Evolutionary conservation across 768 basidiomycete species (phyloP).

Genomic region (Pleurotus djamor): DNA sequence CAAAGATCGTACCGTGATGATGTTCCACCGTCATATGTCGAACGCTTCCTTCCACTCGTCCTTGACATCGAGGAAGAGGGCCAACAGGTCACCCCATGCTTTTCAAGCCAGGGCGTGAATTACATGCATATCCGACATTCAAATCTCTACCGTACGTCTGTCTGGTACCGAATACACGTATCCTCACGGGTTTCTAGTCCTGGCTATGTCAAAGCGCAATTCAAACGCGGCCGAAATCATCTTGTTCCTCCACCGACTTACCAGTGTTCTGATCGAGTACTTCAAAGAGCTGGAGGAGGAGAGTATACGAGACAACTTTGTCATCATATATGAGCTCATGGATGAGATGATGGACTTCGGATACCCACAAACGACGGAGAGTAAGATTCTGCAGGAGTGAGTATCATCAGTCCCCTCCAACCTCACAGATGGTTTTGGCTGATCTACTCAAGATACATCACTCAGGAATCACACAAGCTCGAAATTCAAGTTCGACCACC

Average conservation of each 20-base stretch:
- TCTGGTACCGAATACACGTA: background rate
- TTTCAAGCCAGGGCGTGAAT: conserved; percentile 93
- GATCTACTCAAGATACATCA: conserved; percentile 72
- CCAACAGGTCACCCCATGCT: conserved; percentile 93
- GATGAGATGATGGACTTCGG: conserved; percentile 99
- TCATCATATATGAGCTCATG: conserved; percentile 97
- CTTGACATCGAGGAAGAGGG: conserved; percentile 98
- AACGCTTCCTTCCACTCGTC: conserved; percentile 89
- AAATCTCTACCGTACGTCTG: conserved; percentile 86
- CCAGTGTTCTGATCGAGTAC: conserved; percentile 93
- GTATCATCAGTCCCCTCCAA: conserved; percentile 19
- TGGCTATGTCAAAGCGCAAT: conserved; percentile 95
- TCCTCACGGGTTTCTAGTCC: conserved; percentile 47
- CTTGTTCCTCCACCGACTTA: conserved; percentile 92
- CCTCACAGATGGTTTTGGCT: background rate
- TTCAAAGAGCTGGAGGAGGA: conserved; percentile 99
- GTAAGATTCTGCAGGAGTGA: conserved; percentile 97
- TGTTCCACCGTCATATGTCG: conserved; percentile 84
- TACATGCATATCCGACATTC: conserved; percentile 99
- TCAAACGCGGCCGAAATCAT: conserved; percentile 95
- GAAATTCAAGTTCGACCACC: conserved; percentile 92
- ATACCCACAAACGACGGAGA: conserved; percentile 98
- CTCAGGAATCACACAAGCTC: conserved; percentile 96
- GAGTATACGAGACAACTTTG: conserved; percentile 98
- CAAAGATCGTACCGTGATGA: conserved; percentile 97